phyloP scores from a whole-genome alignment of 140 eudicot genomes.

The Flaveria floridana region DNA sequence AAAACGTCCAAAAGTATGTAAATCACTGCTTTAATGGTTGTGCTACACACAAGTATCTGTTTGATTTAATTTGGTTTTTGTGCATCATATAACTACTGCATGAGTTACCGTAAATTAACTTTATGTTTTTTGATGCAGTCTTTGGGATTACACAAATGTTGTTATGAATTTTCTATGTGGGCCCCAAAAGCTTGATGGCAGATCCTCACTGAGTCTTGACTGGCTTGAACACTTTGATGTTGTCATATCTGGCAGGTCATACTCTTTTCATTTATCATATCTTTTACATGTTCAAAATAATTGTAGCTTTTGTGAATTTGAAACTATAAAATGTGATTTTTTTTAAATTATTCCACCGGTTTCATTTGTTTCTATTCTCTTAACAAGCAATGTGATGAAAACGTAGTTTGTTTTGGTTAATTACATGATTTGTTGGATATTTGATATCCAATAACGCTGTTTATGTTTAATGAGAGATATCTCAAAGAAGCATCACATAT shows the following conservation, averaged over 20 bases:
- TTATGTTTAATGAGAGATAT: constrained; percentile 20
- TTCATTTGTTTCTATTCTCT: not conserved
- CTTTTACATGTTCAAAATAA: not conserved
- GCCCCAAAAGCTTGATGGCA: constrained; percentile 36
- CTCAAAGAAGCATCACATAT: constrained; percentile 12
- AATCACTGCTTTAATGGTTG: not conserved
- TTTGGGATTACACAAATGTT: constrained; percentile 95
- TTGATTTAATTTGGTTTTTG: not conserved
- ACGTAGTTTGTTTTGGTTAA: not conserved
- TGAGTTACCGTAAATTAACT: not conserved
- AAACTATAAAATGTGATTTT: not conserved
- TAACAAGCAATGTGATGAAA: not conserved
- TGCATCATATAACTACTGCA: not conserved
- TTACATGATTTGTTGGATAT: constrained; percentile 1
- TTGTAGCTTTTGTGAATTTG: not conserved
- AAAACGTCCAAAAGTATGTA: not conserved
- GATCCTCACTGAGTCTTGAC: constrained; percentile 55
- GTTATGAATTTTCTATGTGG: constrained; percentile 98
- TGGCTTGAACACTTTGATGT: constrained; percentile 92
- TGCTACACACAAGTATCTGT: constrained; percentile 5
- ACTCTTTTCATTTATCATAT: constrained; percentile 18
- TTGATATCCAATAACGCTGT: not conserved
- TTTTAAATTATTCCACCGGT: not conserved
- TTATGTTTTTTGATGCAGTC: constrained; percentile 54
- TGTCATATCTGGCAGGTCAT: constrained; percentile 94